These are phyloP conservation scores for Huntiella abstrusa DNA, from an alignment of 2,329 filamentous ascomycete species.

Conservation along the genomic window DNA sequence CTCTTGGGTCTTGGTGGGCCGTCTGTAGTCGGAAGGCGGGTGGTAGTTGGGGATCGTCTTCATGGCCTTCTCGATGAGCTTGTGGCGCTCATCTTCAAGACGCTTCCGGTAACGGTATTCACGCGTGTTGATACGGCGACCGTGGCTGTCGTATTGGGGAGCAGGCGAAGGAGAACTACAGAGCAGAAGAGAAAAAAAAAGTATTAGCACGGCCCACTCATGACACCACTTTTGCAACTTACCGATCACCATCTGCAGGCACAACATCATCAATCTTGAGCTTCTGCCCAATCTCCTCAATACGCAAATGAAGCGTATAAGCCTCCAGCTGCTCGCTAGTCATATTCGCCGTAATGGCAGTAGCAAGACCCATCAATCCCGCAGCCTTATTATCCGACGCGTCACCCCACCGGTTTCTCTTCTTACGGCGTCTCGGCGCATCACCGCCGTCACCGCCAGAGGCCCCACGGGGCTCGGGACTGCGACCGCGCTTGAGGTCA, in stretches of 20 bases:
- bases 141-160: conserved; percentile 97
- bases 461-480: conserved; percentile 47
- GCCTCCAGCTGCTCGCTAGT: conserved; percentile 96
- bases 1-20: conserved; percentile 98
- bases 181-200: background rate
- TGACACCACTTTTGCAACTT: conserved; percentile 20
- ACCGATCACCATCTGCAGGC: conserved; percentile 90
- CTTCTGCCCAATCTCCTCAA: conserved; percentile 99
- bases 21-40: conserved; percentile 92
- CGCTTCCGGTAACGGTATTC: conserved; percentile 97
- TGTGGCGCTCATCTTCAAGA: conserved; percentile 96
- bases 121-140: conserved; percentile 96
- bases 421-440: conserved; percentile 79
- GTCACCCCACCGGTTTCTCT: conserved; percentile 97
- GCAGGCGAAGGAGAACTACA: conserved; percentile 80
- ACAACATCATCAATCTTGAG: conserved; percentile 98
- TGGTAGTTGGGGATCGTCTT: conserved; percentile 99
- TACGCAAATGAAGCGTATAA: conserved; percentile 87
- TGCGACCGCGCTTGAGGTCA: conserved; percentile 72
- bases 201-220: background rate
- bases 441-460: conserved; percentile 33
- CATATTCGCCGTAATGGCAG: conserved; percentile 93
- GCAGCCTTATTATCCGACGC: conserved; percentile 96
- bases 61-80: conserved; percentile 97
- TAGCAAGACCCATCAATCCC: conserved; percentile 90